A percentile compares a stretch with the other conserved stretches of the same genome.
Conservation (phyloP, 1,284 basidiomycete genomes). For the Melampsora larici-populina region DNA sequence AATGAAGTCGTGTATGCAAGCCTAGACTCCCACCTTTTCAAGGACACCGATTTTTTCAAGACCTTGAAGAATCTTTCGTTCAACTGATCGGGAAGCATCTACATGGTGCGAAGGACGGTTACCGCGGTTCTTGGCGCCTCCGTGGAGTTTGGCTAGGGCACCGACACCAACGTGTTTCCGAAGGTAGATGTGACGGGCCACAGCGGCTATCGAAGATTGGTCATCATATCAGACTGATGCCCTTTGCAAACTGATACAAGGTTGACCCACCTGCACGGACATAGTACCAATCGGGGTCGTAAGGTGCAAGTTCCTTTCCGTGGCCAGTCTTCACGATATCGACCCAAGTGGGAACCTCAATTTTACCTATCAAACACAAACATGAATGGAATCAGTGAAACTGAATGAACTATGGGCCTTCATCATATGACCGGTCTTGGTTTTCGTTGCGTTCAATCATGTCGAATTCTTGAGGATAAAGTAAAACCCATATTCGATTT, state of each 20-base stretch:
- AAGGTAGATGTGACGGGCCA: conserved; percentile 99
- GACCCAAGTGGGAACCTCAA: conserved; percentile 98
- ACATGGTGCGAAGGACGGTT: conserved; percentile 93
- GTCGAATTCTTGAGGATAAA: conserved; percentile 34
- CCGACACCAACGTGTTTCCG: conserved; percentile 98
- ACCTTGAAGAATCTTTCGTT: conserved; percentile 74
- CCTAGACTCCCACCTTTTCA: conserved; percentile 61
- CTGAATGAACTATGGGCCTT: neutral
- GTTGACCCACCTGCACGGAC: conserved; percentile 78
- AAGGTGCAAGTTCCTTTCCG: conserved; percentile 97
- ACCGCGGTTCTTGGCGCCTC: conserved; percentile 89
- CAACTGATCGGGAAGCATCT: conserved; percentile 68
- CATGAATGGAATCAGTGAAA: neutral
- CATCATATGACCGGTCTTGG: neutral
- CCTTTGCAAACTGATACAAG: conserved; percentile 33
- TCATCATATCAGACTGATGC: conserved; percentile 32
- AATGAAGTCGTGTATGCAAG: neutral
- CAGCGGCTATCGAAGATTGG: conserved; percentile 65
- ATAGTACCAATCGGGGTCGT: conserved; percentile 99
- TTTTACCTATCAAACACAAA: conserved; percentile 63
- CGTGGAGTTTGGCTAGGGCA: conserved; percentile 93
- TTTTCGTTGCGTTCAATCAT: conserved; percentile 27
- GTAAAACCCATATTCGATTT: neutral
- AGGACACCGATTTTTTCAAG: conserved; percentile 98
- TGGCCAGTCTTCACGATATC: conserved; percentile 98